Evolutionary conservation across 2,329 filamentous ascomycete species (phyloP), one percentile per base, ranked within the genome.

Genomic region (Diaporthe batatas): DNA sequence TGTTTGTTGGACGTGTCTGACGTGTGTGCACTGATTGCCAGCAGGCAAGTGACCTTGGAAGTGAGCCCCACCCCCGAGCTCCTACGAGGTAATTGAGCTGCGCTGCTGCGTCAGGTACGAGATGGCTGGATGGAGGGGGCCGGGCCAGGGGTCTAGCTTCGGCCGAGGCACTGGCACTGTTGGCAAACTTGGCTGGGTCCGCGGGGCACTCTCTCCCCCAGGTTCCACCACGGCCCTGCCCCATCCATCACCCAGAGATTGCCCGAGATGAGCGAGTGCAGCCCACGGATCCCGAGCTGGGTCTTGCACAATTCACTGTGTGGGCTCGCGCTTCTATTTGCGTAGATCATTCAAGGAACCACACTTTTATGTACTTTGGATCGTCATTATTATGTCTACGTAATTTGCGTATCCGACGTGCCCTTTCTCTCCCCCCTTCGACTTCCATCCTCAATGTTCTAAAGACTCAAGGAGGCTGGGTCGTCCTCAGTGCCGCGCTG

Each of bases 301-400:
- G 36, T 68, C 16, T 16, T 62, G n/a, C 34, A 44, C 14, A 59
- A 21, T 29, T 70, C 34, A 39, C 25, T 64, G 25, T 69, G 51
- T 54, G 36, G 23, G 58, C 47, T 73, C 70, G 25, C 23, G 42
- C 36, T 62, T 54, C 53, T 62, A 65, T 51, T 39, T 36, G n/a
- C 49, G 53, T 68, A 70, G 57, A 51, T 78, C 18, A 64, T 67
- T 71, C 71, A 74, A 34, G 58, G 80, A 81, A 53, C 62, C 32
- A 51, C n/a, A 21, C 47, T 14, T 75, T 81, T 34, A 70, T 59
- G 47, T 70, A 62, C 68, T 62, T 51, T 62, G 57, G 55, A 70
- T 82, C 81, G 79, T 82, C 81, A 82, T 79, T 81, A 81, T 80
- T 79, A 64, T 82, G 78, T 74, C 77, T 82, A 82, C 80, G 79